phyloP scores from a whole-genome alignment of 805 yeast species.

The Cyberlindnera xishuangbannaensis region DNA sequence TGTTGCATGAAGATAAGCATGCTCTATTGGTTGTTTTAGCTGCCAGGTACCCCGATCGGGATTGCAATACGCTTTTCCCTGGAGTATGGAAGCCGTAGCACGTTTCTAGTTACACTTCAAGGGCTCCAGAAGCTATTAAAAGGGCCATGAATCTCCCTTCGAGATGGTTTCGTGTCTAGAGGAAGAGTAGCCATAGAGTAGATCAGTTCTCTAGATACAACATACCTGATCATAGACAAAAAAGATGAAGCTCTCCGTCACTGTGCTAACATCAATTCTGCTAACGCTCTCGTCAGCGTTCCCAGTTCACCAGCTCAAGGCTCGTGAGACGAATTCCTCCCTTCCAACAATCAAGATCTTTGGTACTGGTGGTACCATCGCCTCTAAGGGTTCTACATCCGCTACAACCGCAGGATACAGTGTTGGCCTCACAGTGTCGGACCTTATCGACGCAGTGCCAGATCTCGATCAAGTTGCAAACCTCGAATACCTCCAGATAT shows the following conservation, averaged over 20 bases:
- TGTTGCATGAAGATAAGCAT: too few species aligned
- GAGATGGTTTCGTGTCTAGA: too few species aligned
- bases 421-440: constrained; percentile 46
- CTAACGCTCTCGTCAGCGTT: constrained; percentile 10
- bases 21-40: too few species aligned
- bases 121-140: too few species aligned
- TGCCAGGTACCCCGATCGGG: too few species aligned
- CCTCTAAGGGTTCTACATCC: constrained; percentile 41
- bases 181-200: too few species aligned
- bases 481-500: constrained; percentile 31
- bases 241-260: constrained; percentile 19
- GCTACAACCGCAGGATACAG: constrained; percentile 48
- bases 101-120: too few species aligned
- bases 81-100: too few species aligned
- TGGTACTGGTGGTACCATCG: constrained; percentile 57
- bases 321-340: constrained; percentile 1
- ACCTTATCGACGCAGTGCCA: constrained; percentile 47
- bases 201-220: too few species aligned
- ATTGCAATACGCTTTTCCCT: too few species aligned
- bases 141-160: too few species aligned
- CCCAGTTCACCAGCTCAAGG: constrained; percentile 2
- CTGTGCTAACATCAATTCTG: constrained; percentile 16
- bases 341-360: constrained; percentile 36
- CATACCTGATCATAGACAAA: too few species aligned
- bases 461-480: constrained; percentile 48